These are phyloP conservation scores for Infundibulicybe gibba DNA, from an alignment of 768 basidiomycete genomes.

Conservation along the genomic window DNA sequence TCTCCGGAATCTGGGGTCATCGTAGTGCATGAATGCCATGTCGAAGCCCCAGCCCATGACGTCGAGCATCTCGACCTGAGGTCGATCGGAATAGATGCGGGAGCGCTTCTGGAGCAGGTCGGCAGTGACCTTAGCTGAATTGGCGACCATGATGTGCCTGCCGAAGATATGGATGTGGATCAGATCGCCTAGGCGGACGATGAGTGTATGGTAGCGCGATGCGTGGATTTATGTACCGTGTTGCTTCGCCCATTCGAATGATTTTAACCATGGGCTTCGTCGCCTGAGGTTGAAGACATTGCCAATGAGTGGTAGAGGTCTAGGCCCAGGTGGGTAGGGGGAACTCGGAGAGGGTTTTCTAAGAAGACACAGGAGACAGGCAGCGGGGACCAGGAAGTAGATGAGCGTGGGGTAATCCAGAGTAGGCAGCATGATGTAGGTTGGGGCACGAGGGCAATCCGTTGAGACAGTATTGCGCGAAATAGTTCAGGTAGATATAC, in stretches of 20 bases:
- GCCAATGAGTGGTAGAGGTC: constrained; percentile 15
- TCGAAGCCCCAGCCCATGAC: constrained; percentile 36
- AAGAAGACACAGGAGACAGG: no score
- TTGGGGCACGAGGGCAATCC: no score
- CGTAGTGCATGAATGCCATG: constrained; percentile 26
- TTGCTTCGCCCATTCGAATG: no score
- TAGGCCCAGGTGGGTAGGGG: constrained; percentile 1
- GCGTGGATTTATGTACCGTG: no score
- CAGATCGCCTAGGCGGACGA: constrained; percentile 11
- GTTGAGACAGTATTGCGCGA: no score
- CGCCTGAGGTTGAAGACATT: background rate
- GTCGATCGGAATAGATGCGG: constrained; percentile 18
- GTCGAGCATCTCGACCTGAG: constrained; percentile 15
- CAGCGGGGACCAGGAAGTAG: no score
- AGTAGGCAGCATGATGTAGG: no score
- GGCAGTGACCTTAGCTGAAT: constrained; percentile 12
- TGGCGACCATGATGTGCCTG: constrained; percentile 18
- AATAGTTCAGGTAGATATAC: no score
- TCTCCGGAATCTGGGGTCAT: constrained; percentile 35
- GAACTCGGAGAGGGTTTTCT: no score
- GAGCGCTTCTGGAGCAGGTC: constrained; percentile 22
- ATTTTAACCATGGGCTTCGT: background rate
- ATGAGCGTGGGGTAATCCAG: no score
- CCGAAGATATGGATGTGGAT: constrained; percentile 14
- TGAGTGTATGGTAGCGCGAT: no score